Base-by-base conservation (phyloP, 73 alveolate genomes). In the Paramecium octaurelia region DNA sequence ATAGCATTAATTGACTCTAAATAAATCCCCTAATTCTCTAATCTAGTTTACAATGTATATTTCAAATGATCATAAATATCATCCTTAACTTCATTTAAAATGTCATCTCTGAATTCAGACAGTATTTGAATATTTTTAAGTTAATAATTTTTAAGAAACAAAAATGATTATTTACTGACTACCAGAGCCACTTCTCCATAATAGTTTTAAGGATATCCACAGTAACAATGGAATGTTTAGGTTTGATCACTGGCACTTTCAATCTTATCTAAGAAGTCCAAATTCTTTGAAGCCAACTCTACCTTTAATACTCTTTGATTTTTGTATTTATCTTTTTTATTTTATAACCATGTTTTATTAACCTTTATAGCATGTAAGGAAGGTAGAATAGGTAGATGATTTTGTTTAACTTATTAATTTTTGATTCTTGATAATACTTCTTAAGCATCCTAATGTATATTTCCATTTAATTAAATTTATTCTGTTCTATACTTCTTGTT, bases 181-280 rank as follows among this genome's bases (percentile, higher is more conserved):
- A 80, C 46, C 4, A 42, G 9, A 44, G 36, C 75, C 6, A 80
- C 8, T 35, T 80, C 91, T 80, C 91, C 91, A 80, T 80, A 80
- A 16, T 46, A 31, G 14, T 80, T 31, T 40, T 24, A 80, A 10
- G 91, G 91, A 80, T 80, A 80, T 44, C 91, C 91, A 43, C 91
- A 80, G 44, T 44, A 80, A 80, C 64, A 34, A 43, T 23, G 6
- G 16, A 12, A 73, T 18, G 14, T 21, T 73, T 34, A 34, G 4
- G 20, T 14, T 35, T 12, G 6, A 73, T 73, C 59, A 36, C 60
- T 36, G 2, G 68, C 68, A n/a, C 40, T 34, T 20, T 73, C 87
- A 16, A 73, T 35, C n/a, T 73, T 35, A 73, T 73, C 35, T 38
- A 73, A 73, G n/a, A 73, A 36, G 16, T 23, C 46, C 16, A 73